phyloP scores from a whole-genome alignment of 1,284 basidiomycete species.

The Microbotryum lychnidis-dioicae region DNA sequence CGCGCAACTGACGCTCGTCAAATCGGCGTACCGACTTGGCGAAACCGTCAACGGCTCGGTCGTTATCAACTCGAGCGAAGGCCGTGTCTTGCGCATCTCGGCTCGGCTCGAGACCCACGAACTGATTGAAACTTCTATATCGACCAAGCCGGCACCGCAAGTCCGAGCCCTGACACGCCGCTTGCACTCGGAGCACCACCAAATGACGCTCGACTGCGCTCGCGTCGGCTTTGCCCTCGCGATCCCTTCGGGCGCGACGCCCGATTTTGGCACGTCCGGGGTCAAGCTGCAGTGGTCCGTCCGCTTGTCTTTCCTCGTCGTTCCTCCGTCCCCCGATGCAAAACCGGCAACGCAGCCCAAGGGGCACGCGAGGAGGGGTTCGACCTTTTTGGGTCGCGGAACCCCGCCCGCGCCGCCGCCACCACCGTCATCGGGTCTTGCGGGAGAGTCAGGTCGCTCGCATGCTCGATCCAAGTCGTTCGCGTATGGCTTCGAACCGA shows the following conservation, averaged over 20 bases:
- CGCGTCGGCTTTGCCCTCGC: conserved; percentile 76
- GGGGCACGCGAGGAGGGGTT: conserved; percentile 48
- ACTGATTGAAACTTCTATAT: conserved; percentile 54
- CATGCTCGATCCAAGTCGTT: conserved; percentile 34
- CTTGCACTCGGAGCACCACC: conserved; percentile 73
- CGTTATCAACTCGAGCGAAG: conserved; percentile 61
- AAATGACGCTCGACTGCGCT: conserved; percentile 59
- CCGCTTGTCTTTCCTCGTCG: conserved; percentile 67
- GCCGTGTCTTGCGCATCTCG: conserved; percentile 64
- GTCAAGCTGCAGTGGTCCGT: conserved; percentile 83
- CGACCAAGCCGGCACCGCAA: conserved; percentile 43
- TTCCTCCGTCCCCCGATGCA: conserved; percentile 47
- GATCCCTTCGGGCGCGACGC: conserved; percentile 79
- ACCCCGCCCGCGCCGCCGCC: conserved; percentile 51
- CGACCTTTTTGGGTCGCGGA: background rate
- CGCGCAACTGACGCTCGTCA: conserved; percentile 80
- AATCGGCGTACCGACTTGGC: conserved; percentile 76
- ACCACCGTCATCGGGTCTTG: conserved; percentile 41
- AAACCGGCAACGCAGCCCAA: conserved; percentile 49
- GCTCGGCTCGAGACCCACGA: conserved; percentile 80
- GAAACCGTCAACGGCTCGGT: conserved; percentile 81
- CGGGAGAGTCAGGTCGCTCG: conserved; percentile 1
- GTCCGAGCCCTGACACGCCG: conserved; percentile 45
- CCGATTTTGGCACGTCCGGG: conserved; percentile 55
- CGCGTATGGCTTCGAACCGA: conserved; percentile 33